These are phyloP conservation scores for Inga oerstediana DNA, from an alignment of 306 rosid species.

Conservation along the genomic window DNA sequence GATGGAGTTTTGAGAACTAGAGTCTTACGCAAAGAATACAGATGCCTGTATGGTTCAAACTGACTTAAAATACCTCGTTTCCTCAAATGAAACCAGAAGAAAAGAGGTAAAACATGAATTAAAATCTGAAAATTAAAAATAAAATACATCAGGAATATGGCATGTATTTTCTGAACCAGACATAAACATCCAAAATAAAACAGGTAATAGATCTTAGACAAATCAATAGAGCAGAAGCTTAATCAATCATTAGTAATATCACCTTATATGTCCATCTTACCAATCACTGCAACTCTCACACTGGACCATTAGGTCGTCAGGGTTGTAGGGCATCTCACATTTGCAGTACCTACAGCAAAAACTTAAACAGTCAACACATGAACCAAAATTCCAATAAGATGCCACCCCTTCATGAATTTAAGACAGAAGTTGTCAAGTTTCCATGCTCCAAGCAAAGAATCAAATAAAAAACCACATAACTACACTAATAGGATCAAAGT, in stretches of 20 bases:
- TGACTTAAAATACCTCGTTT: slow-evolving; percentile 39
- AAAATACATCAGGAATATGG: slow-evolving; percentile 27
- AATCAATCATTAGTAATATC: slow-evolving; percentile 15
- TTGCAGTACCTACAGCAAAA: slow-evolving; percentile 84
- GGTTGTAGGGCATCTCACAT: slow-evolving; percentile 99
- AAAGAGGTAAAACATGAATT: slow-evolving; percentile 26
- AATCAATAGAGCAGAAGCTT: slow-evolving; percentile 14
- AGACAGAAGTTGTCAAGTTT: slow-evolving; percentile 18
- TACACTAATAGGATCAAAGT: neutral
- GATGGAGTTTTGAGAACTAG: slow-evolving; percentile 10
- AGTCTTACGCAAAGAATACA: slow-evolving; percentile 35
- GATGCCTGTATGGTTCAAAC: slow-evolving; percentile 26
- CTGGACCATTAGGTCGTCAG: slow-evolving; percentile 96
- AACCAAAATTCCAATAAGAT: slow-evolving; percentile 26
- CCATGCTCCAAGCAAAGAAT: slow-evolving; percentile 12
- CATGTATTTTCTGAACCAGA: slow-evolving; percentile 11
- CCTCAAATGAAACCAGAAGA: slow-evolving; percentile 38
- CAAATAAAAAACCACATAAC: slow-evolving; percentile 1
- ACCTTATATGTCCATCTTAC: slow-evolving; percentile 48
- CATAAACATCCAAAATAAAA: slow-evolving; percentile 31
- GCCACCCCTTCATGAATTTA: slow-evolving; percentile 21
- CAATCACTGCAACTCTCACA: slow-evolving; percentile 96
- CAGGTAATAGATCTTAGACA: slow-evolving; percentile 19
- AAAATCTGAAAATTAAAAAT: slow-evolving; percentile 35
- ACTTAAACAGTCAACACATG: slow-evolving; percentile 30